Percentiles rank a stretch among this genome's conserved stretches.
Evolutionary conservation across 441 rosid genomes (phyloP).

Genomic region (Mallotus japonicus): DNA sequence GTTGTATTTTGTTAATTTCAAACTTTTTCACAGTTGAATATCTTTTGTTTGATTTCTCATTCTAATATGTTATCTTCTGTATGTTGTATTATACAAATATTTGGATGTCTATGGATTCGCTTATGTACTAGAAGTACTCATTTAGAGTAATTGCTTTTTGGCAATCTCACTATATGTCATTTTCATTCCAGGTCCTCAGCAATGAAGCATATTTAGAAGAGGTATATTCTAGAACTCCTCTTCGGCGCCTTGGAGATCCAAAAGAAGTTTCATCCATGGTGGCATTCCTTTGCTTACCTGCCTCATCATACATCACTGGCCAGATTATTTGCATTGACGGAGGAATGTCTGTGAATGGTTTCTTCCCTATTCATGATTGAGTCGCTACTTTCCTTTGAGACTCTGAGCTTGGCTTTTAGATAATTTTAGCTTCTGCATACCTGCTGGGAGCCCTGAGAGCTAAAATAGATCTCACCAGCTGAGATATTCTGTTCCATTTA

Average conservation of each 20-base stretch:
- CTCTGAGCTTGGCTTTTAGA: neutral
- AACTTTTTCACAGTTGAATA: neutral
- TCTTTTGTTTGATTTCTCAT: neutral
- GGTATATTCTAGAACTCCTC: conserved; percentile 65
- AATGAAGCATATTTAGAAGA: conserved; percentile 51
- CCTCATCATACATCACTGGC: conserved; percentile 79
- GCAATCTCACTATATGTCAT: neutral
- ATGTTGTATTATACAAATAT: neutral
- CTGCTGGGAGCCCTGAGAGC: neutral
- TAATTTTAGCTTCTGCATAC: neutral
- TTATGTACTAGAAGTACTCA: neutral
- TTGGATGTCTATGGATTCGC: neutral
- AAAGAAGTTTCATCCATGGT: conserved; percentile 72
- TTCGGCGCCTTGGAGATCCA: conserved; percentile 68
- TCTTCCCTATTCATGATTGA: conserved; percentile 42
- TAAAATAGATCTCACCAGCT: neutral
- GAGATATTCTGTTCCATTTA: neutral
- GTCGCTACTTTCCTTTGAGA: neutral
- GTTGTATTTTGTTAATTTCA: neutral
- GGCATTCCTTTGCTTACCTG: conserved; percentile 78
- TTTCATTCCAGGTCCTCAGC: conserved; percentile 47
- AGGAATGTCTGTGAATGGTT: conserved; percentile 67
- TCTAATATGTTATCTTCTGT: neutral
- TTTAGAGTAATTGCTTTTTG: neutral
- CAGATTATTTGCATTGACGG: conserved; percentile 77